Evolutionary conservation across 441 rosid genomes (phyloP).

Genomic region (Sinapis alba): DNA sequence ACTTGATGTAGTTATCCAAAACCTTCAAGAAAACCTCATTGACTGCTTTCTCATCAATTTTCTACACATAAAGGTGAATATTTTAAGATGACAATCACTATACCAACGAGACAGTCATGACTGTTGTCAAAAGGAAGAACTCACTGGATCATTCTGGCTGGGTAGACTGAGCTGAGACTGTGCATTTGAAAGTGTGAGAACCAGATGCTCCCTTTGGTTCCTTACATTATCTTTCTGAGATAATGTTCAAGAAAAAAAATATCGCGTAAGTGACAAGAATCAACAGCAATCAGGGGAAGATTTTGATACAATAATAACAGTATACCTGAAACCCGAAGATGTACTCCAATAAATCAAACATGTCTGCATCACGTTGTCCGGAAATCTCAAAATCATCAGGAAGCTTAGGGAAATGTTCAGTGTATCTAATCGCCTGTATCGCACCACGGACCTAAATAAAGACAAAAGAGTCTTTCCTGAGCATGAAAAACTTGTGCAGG

Average conservation of each 20-base stretch:
- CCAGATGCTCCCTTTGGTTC: slow-evolving; percentile 96
- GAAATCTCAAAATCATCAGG: slow-evolving; percentile 72
- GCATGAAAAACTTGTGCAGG: slow-evolving; percentile 18
- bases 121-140: slow-evolving; percentile 42
- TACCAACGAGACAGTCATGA: slow-evolving; percentile 8
- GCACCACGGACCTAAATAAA: slow-evolving; percentile 86
- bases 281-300: slow-evolving; percentile 22
- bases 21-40: slow-evolving; percentile 92
- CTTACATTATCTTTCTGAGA: slow-evolving; percentile 85
- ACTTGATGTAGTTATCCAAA: slow-evolving; percentile 93
- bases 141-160: slow-evolving; percentile 75
- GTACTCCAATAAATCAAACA: slow-evolving; percentile 93
- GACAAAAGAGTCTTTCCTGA: slow-evolving; percentile 23
- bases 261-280: slow-evolving; percentile 23
- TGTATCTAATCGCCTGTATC: slow-evolving; percentile 78
- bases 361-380: slow-evolving; percentile 85
- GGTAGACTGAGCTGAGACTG: slow-evolving; percentile 81
- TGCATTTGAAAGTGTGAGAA: slow-evolving; percentile 88
- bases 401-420: slow-evolving; percentile 83
- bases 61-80: slow-evolving; percentile 46
- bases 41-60: slow-evolving; percentile 96
- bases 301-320: slow-evolving; percentile 20
- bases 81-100: slow-evolving; percentile 11
- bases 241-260: slow-evolving; percentile 24
- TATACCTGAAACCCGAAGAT: slow-evolving; percentile 98